These are phyloP conservation scores for Sordariomycetes sp. DNA, from an alignment of 2,329 filamentous ascomycete species.

Conservation along the genomic window DNA sequence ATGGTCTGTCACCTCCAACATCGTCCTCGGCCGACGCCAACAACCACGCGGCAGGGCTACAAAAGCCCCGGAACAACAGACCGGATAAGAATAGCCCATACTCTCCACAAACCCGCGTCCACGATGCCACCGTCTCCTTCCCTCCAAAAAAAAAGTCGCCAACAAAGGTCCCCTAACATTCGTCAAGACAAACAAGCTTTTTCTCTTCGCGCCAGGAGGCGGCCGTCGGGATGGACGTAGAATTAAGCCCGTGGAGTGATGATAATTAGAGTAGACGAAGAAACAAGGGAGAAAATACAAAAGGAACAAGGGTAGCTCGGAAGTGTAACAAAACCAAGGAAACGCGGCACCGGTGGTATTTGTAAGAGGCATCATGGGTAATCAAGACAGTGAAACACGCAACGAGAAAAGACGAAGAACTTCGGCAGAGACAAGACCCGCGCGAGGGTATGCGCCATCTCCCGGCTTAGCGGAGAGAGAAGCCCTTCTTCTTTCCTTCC, in stretches of 20 bases:
- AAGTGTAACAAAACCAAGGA: slow-evolving; percentile 28
- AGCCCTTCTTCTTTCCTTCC: slow-evolving; percentile 97
- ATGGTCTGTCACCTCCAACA: neutral
- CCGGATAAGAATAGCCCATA: neutral
- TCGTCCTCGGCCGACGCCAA: neutral
- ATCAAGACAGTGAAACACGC: slow-evolving; percentile 42
- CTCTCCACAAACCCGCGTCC: neutral
- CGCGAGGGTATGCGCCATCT: slow-evolving; percentile 9
- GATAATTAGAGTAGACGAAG: neutral
- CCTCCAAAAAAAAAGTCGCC: slow-evolving; percentile 6
- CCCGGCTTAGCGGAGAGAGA: slow-evolving; percentile 78
- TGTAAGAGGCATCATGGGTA: slow-evolving; percentile 46
- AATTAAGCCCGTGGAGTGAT: slow-evolving; percentile 1
- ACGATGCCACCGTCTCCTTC: slow-evolving; percentile 1
- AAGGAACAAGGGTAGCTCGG: slow-evolving; percentile 15
- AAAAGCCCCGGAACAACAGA: neutral
- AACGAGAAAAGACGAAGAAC: slow-evolving; percentile 13
- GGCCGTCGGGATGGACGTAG: slow-evolving; percentile 3
- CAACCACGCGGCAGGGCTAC: neutral
- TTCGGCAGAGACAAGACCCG: neutral
- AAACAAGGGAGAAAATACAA: slow-evolving; percentile 24
- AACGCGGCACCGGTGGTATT: slow-evolving; percentile 46
- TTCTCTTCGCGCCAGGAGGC: slow-evolving; percentile 2
- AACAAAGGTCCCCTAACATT: neutral
- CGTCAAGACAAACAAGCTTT: slow-evolving; percentile 4